Base-by-base conservation (phyloP, 2,329 filamentous ascomycete species). In the Claviceps lovelessii region DNA sequence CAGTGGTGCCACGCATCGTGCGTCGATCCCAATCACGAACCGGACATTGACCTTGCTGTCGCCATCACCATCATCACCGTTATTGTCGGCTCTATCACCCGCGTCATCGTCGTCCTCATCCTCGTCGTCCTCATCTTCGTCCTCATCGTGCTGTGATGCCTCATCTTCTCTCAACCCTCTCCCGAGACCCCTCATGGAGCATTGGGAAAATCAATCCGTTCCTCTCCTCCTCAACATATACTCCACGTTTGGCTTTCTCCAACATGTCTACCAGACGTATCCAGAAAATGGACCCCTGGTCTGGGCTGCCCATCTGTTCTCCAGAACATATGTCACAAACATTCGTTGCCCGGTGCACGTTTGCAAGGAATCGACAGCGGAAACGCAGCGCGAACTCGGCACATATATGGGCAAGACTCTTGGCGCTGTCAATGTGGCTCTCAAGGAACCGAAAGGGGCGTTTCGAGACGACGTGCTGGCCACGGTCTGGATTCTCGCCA, bases 211-310 rank as follows among this genome's bases (percentile, higher is more conserved):
- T 2, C 66, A 71, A 42, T 72, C 70, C 0, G 60, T 72, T 3
- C 69, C 70, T 4, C 69, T 73, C 23, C 58, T 73, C 1, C 64
- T 72, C 23, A 65, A 68, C 50, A 64, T 70, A 47, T 73, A 72
- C 53, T 64, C 64, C 3, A 60, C 64, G 2, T 51, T 73, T 33
- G 61, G 63, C 6, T 72, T 73, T 41, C 59, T 73, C 1, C 61
- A 62, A 11, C 55, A 62, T 8, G 58, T 66, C 11, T 70, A 68
- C 55, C 57, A 54, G 19, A 57, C 58, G 8, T 57, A 61, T 28
- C 50, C 56, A 23, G 23, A 54, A 17, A 58, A 70, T 44, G 69
- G 70, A 5, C 69, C 70, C 8, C 61, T 72, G n/a, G 52, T 68
- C 10, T 70, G 68, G 63, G 67, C 69, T 6, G 67, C 69, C 17